Percentiles rank a stretch among this genome's conserved stretches.
Evolutionary conservation across 2,329 filamentous ascomycete genomes (phyloP).

Genomic region (Pseudogymnoascus sp.): DNA sequence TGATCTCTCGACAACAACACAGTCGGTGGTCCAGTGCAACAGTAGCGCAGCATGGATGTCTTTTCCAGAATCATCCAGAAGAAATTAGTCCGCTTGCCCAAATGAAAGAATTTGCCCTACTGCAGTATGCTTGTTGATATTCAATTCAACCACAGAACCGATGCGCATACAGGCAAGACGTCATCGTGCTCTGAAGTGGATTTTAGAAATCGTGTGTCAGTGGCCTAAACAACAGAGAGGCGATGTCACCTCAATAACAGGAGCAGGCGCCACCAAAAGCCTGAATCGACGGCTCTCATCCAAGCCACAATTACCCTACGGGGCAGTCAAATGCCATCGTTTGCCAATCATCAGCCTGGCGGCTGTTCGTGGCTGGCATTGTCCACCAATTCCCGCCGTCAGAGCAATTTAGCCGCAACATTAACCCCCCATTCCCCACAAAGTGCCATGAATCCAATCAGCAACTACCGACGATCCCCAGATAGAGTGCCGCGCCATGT

Average conservation of each 20-base stretch:
- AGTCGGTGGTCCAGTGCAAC: neutral
- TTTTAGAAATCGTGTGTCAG: neutral
- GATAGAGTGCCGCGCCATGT: neutral
- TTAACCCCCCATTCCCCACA: neutral
- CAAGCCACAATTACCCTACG: neutral
- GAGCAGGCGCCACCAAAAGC: constrained; percentile 4
- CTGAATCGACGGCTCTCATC: neutral
- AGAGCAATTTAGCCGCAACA: neutral
- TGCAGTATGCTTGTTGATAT: neutral
- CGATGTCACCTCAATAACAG: constrained; percentile 3
- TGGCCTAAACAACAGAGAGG: neutral
- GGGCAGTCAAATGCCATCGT: neutral
- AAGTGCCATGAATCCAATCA: constrained; percentile 8
- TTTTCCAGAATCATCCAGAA: neutral
- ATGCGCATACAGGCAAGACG: neutral
- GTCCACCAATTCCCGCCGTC: constrained; percentile 5
- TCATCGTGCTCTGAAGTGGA: neutral
- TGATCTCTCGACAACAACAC: neutral
- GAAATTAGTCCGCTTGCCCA: neutral
- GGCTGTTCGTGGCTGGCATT: neutral
- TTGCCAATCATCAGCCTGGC: neutral
- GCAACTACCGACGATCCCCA: constrained; percentile 3
- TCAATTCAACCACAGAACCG: neutral
- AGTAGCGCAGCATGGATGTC: neutral
- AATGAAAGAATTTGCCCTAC: neutral